Conservation (phyloP, 495 filamentous ascomycete genomes). For the Viridothelium virens region DNA sequence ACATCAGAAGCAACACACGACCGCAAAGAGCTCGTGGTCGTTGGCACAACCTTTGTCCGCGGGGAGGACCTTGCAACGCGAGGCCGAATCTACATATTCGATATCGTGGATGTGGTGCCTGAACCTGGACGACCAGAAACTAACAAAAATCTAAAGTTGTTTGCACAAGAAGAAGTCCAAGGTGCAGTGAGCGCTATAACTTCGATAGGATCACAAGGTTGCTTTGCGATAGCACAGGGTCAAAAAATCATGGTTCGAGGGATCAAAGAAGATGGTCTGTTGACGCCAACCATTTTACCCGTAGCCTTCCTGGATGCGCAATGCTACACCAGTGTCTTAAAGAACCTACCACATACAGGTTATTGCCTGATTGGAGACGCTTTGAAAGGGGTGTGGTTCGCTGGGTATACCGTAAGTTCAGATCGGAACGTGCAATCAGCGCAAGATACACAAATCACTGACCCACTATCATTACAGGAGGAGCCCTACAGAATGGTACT, state of each 20-base stretch:
- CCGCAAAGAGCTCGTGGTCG: conserved; percentile 67
- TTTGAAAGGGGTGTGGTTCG: conserved; percentile 89
- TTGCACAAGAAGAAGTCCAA: conserved; percentile 82
- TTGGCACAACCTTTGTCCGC: conserved; percentile 73
- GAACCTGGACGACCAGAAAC: conserved; percentile 80
- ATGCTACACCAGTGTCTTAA: conserved; percentile 75
- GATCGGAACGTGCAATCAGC: not conserved
- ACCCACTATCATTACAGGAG: conserved; percentile 3
- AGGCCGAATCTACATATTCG: conserved; percentile 86
- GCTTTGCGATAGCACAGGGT: conserved; percentile 84
- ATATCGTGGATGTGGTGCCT: conserved; percentile 68
- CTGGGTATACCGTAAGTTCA: conserved; percentile 66
- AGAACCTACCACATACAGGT: conserved; percentile 73
- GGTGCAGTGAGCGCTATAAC: conserved; percentile 88
- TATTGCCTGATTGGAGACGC: conserved; percentile 80
- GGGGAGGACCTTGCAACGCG: conserved; percentile 83
- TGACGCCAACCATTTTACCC: conserved; percentile 57
- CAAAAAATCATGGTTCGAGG: conserved; percentile 97
- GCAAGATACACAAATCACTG: not conserved
- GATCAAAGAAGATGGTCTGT: conserved; percentile 75
- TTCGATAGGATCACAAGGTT: conserved; percentile 82
- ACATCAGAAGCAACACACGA: conserved; percentile 84
- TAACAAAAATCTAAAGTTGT: conserved; percentile 70
- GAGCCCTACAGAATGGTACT: conserved; percentile 91
- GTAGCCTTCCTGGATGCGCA: conserved; percentile 98